phyloP scores from a whole-genome alignment of 192 early-diverging fungal genomes.

The Podila horticola region DNA sequence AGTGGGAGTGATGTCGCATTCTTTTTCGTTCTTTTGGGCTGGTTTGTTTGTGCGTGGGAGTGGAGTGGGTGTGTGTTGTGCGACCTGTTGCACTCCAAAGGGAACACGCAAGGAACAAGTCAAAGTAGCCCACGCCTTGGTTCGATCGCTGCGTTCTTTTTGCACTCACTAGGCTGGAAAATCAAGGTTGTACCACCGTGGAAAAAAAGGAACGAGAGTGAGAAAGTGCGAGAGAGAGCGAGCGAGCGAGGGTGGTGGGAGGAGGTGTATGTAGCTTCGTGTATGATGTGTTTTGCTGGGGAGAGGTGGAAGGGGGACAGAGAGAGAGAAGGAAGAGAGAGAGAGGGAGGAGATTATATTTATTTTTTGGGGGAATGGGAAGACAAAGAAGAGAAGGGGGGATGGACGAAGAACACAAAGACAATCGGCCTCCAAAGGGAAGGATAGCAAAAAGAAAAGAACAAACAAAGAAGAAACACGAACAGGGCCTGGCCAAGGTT shows the following conservation, averaged over 20 bases:
- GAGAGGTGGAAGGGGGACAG: constrained; percentile 18
- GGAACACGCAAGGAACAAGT: too few relatives aligned
- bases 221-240: too few relatives aligned
- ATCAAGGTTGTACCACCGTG: constrained; percentile 11
- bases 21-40: background rate
- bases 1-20: background rate
- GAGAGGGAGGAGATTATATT: background rate
- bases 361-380: background rate
- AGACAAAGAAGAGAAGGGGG: background rate
- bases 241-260: too few relatives aligned
- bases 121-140: too few relatives aligned
- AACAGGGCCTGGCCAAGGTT: background rate
- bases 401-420: background rate
- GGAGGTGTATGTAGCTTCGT: background rate
- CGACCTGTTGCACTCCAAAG: too few relatives aligned
- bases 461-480: background rate
- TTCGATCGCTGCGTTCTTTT: background rate
- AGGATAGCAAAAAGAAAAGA: constrained; percentile 1
- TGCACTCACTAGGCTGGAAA: background rate
- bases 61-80: too few relatives aligned
- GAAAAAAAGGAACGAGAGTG: background rate
- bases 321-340: background rate
- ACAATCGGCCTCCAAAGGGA: background rate
- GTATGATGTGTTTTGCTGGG: constrained; percentile 3
- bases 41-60: background rate